Percentiles rank a stretch among this genome's conserved stretches.
Conservation (phyloP, 1,284 basidiomycete species). For the Apiotrichum gracile region DNA sequence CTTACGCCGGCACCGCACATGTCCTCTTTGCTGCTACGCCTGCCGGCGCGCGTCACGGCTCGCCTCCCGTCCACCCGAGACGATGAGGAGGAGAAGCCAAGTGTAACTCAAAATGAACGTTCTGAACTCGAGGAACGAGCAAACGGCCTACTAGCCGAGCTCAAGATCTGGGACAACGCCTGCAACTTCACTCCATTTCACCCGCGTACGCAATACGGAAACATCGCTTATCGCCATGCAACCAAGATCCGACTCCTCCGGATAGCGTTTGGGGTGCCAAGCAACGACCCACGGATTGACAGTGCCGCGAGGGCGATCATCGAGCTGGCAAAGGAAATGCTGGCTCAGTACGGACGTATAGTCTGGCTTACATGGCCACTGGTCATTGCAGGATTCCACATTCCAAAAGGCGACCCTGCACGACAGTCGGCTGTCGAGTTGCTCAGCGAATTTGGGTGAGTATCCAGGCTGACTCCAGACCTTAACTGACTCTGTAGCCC, state of each 20-base stretch:
- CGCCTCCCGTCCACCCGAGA: conserved; percentile 8
- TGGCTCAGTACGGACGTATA: conserved; percentile 36
- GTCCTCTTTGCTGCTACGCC: conserved; percentile 11
- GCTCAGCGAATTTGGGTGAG: conserved; percentile 39
- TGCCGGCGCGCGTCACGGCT: conserved; percentile 15
- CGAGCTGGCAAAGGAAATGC: conserved; percentile 37
- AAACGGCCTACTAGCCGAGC: conserved; percentile 32
- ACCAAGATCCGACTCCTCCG: conserved; percentile 34
- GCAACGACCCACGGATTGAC: conserved; percentile 34
- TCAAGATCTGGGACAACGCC: conserved; percentile 38
- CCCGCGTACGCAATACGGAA: conserved; percentile 39
- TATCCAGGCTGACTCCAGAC: background rate
- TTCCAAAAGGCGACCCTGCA: conserved; percentile 30
- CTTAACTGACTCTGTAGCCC: conserved; percentile 18
- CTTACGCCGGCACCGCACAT: conserved; percentile 10
- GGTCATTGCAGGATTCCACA: conserved; percentile 39
- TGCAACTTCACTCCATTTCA: conserved; percentile 38
- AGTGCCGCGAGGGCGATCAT: conserved; percentile 32
- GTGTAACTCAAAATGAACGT: conserved; percentile 10
- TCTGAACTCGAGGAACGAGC: conserved; percentile 26
- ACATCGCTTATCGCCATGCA: conserved; percentile 39
- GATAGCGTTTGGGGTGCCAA: conserved; percentile 33
- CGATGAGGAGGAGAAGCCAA: background rate
- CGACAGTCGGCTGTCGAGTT: conserved; percentile 31
- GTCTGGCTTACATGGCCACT: conserved; percentile 45